Evolutionary conservation across 805 yeast species (phyloP).

Genomic region (Kuraishia molischiana): DNA sequence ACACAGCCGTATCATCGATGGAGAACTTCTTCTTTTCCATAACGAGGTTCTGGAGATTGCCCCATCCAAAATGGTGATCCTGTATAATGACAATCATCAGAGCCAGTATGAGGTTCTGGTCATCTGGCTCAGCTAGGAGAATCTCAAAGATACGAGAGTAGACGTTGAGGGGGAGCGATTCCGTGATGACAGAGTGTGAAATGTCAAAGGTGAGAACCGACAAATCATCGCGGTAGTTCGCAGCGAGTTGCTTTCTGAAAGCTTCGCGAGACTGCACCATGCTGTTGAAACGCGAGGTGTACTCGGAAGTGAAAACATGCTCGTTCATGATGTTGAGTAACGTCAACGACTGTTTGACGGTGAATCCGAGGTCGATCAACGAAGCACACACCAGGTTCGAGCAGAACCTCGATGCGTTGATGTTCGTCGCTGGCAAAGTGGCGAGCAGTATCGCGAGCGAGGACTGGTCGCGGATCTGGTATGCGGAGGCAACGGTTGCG

Average conservation of each 20-base stretch:
- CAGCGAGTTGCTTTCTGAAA: background rate
- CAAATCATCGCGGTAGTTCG: background rate
- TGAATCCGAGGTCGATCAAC: background rate
- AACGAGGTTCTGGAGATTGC: background rate
- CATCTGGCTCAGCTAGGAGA: background rate
- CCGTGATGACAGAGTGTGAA: background rate
- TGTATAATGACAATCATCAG: background rate
- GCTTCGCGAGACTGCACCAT: background rate
- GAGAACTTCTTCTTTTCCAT: background rate
- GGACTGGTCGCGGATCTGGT: background rate
- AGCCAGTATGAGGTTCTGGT: background rate
- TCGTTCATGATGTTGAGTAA: slow-evolving; percentile 14
- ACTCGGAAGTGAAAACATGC: slow-evolving; percentile 11
- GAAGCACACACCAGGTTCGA: background rate
- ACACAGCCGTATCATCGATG: background rate
- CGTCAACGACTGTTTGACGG: slow-evolving; percentile 3
- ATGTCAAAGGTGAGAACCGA: background rate
- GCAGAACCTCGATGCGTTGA: background rate
- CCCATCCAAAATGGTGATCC: slow-evolving; percentile 1
- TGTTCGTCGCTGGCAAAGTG: background rate
- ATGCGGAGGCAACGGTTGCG: background rate
- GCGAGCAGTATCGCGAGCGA: background rate
- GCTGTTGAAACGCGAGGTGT: slow-evolving; percentile 11
- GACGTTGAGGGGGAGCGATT: background rate
- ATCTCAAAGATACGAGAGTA: background rate